Conservation (phyloP, 176 grass and related monocot species). For the Eragrostis curvula region DNA sequence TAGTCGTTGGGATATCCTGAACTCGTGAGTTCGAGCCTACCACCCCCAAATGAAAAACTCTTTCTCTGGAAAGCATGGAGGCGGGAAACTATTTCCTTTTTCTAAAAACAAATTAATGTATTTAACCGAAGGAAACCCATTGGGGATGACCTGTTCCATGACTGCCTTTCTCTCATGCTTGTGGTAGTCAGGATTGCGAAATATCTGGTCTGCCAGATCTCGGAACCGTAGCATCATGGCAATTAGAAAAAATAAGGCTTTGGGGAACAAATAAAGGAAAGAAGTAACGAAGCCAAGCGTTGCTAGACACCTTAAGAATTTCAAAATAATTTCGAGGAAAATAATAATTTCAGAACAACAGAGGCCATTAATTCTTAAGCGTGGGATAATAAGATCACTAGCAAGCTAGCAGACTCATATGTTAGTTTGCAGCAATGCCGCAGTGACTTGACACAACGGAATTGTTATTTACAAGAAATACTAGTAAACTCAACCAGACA, state of each 20-base stretch:
- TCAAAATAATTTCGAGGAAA: too few relatives aligned
- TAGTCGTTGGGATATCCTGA: too few relatives aligned
- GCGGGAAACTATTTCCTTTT: too few relatives aligned
- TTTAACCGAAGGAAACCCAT: constrained; percentile 1
- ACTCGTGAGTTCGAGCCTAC: too few relatives aligned
- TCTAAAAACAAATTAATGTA: too few relatives aligned
- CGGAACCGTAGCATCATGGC: constrained; percentile 66
- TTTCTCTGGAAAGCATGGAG: too few relatives aligned
- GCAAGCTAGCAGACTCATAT: background rate
- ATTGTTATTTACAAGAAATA: background rate
- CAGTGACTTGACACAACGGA: background rate
- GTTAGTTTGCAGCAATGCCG: background rate
- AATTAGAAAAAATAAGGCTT: constrained; percentile 22
- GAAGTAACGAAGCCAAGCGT: background rate
- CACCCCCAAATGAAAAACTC: too few relatives aligned
- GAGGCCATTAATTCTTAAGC: constrained; percentile 1
- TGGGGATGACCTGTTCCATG: constrained; percentile 69
- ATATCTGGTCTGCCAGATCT: constrained; percentile 97
- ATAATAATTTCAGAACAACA: background rate
- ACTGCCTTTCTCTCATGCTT: constrained; percentile 80
- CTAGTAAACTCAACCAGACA: constrained; percentile 73
- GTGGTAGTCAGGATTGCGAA: constrained; percentile 90
- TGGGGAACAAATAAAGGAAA: background rate
- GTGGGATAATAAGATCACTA: constrained; percentile 9
- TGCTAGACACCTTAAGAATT: background rate